Base-by-base conservation (phyloP, 2,329 filamentous ascomycete genomes). In the Cadophora sp. region DNA sequence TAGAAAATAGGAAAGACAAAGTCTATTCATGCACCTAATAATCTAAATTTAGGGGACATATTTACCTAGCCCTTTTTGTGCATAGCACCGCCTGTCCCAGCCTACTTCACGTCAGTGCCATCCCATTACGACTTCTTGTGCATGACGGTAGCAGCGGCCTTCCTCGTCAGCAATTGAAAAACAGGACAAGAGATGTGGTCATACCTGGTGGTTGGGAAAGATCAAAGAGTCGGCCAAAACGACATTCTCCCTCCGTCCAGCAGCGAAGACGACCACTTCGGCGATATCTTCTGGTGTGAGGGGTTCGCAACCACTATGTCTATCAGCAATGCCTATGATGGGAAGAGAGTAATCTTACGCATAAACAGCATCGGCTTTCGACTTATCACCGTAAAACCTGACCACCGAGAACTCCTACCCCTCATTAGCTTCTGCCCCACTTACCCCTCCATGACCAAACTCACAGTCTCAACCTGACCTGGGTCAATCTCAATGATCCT, bases 271-370 rank as follows among this genome's bases (percentile, higher is more conserved):
- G 40, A 97, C 85, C 34, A 97, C 86, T 81, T 97, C 94, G 14
- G 94, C 94, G 76, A 97, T 94, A 77, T 97, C 94, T 61, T 96
- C 92, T 0, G 92, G 92, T 0, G 93, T 97, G 73, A 97, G 83
- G 50, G 94, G 94, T 73, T 97, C 92, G 73, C 87, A 90, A 62
- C 90, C 91, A 67, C 90, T 92, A 71, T 22, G 43, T 48, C 43
- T 7, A 9, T 48, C 7, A 48, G 43, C 19, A 22, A 8, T 48
- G 19, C 7, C 19, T 22, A 8, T n/a, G n/a, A 48, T 5, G 19
- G 7, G 43, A 22, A 4, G 43, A 9, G 43, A 48, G 14, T 16
- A 16, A 12, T n/a, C 88, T 80, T 81, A 91, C 90, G 90, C 89
- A 80, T 97, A 97, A 64, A 97, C 93, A 62, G 92, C 92, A 83